A percentile compares a stretch with the other conserved stretches of the same genome.
Evolutionary conservation across 2,329 filamentous ascomycete genomes (phyloP).

Genomic region (Cladosporium sp.): DNA sequence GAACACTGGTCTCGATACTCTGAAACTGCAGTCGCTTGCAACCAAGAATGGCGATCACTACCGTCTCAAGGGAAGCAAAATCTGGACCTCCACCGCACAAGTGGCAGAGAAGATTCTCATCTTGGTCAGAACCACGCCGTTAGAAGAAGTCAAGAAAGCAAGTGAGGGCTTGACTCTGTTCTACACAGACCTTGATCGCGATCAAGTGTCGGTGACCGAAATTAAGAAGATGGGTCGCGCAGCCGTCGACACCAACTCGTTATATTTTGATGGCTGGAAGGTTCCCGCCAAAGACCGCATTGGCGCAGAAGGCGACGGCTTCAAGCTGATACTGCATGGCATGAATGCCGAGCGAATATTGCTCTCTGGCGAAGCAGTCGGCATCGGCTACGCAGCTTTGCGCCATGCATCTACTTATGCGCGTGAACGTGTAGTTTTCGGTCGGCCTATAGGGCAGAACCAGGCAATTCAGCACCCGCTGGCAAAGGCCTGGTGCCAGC

Average conservation of each 20-base stretch:
- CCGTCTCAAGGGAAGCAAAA: conserved; percentile 43
- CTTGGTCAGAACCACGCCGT: conserved; percentile 43
- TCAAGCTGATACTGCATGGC: conserved; percentile 64
- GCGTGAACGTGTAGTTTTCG: conserved; percentile 64
- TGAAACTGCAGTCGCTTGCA: conserved; percentile 43
- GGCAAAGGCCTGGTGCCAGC: conserved; percentile 63
- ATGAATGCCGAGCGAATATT: conserved; percentile 80
- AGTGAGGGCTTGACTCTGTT: conserved; percentile 48
- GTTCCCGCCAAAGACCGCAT: conserved; percentile 44
- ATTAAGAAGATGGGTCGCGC: conserved; percentile 50
- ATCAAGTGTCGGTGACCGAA: conserved; percentile 43
- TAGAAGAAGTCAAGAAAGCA: conserved; percentile 44
- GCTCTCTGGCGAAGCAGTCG: conserved; percentile 57
- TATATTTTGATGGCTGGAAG: conserved; percentile 48
- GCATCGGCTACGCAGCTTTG: conserved; percentile 48
- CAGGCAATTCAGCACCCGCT: conserved; percentile 66
- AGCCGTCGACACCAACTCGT: conserved; percentile 46
- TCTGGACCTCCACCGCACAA: conserved; percentile 50
- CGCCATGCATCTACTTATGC: conserved; percentile 63
- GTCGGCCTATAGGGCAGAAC: conserved; percentile 65
- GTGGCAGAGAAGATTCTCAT: conserved; percentile 47
- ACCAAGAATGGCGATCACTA: conserved; percentile 40
- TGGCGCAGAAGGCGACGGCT: conserved; percentile 46
- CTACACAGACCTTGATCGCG: conserved; percentile 45
- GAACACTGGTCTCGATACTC: conserved; percentile 46